Evolutionary conservation across 129 eudicot genomes (phyloP).

Genomic region (Ambrosia artemisiifolia): DNA sequence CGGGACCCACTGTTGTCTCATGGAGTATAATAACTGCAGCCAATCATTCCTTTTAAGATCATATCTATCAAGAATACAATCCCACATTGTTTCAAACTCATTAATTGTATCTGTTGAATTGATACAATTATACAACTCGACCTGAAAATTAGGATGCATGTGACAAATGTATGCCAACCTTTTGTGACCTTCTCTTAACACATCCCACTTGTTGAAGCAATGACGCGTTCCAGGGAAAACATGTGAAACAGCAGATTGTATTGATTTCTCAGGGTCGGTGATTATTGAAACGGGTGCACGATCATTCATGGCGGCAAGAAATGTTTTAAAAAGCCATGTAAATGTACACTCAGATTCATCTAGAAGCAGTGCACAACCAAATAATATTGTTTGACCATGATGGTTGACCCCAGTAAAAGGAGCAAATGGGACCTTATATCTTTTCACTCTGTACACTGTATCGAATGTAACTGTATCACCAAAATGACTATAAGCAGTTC

Average conservation of each 20-base stretch:
- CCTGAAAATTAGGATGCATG: constrained; percentile 69
- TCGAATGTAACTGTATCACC: constrained; percentile 78
- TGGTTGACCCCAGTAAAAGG: constrained; percentile 87
- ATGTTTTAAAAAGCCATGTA: constrained; percentile 80
- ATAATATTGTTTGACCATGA: constrained; percentile 79
- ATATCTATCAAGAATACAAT: constrained; percentile 57
- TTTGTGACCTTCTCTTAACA: constrained; percentile 76
- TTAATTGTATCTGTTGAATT: constrained; percentile 62
- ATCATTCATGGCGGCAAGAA: constrained; percentile 80
- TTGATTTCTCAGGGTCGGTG: constrained; percentile 70
- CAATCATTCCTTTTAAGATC: constrained; percentile 73
- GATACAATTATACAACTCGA: constrained; percentile 78
- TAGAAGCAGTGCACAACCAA: constrained; percentile 80
- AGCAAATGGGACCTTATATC: constrained; percentile 75
- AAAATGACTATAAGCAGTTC: constrained; percentile 80
- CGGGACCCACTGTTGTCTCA: constrained; percentile 74
- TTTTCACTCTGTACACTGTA: constrained; percentile 62
- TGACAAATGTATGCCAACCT: constrained; percentile 63
- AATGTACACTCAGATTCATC: constrained; percentile 90
- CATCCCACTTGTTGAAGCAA: constrained; percentile 83
- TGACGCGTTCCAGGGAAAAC: constrained; percentile 78
- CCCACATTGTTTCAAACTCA: constrained; percentile 79
- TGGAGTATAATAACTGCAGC: constrained; percentile 59
- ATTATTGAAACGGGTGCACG: constrained; percentile 61
- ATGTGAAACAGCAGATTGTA: constrained; percentile 61